Conservation (phyloP, 2,329 filamentous ascomycete species). For the Esteya vermicola region DNA sequence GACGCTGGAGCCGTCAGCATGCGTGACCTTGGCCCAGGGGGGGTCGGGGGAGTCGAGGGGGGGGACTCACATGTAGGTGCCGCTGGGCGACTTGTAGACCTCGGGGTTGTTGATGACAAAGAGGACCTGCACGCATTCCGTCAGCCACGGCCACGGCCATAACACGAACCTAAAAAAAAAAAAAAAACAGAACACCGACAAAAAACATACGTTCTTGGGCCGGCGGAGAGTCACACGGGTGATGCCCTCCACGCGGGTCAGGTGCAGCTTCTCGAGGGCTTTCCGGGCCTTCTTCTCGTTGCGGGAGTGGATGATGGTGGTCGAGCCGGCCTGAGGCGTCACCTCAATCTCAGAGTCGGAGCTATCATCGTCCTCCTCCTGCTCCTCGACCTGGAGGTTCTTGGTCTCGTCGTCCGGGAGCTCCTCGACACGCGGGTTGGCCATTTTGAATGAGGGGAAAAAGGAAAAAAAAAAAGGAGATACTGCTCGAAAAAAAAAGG, state of each 20-base stretch:
- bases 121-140: slow-evolving; percentile 91
- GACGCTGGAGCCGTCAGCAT: slow-evolving; percentile 64
- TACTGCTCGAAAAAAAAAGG: too few relatives aligned
- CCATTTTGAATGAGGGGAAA: slow-evolving; percentile 49
- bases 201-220: slow-evolving; percentile 99
- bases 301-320: slow-evolving; percentile 87
- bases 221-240: slow-evolving; percentile 94
- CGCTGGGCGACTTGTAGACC: slow-evolving; percentile 99
- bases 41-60: too few relatives aligned
- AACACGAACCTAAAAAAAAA: too few relatives aligned
- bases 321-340: slow-evolving; percentile 59
- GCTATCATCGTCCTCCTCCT: slow-evolving; percentile 55
- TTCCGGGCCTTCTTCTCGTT: slow-evolving; percentile 99
- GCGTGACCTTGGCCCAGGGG: too few relatives aligned
- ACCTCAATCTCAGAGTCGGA: slow-evolving; percentile 69
- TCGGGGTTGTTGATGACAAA: slow-evolving; percentile 99
- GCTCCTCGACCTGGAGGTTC: slow-evolving; percentile 66
- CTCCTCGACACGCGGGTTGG: slow-evolving; percentile 96
- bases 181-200: too few relatives aligned
- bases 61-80: slow-evolving; percentile 99
- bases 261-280: slow-evolving; percentile 94
- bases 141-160: too few relatives aligned
- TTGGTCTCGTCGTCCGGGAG: slow-evolving; percentile 80
- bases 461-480: not conserved
- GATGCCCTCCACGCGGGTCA: slow-evolving; percentile 93